phyloP scores from a whole-genome alignment of 2,329 filamentous ascomycete species.

The Cladosporium sp. region DNA sequence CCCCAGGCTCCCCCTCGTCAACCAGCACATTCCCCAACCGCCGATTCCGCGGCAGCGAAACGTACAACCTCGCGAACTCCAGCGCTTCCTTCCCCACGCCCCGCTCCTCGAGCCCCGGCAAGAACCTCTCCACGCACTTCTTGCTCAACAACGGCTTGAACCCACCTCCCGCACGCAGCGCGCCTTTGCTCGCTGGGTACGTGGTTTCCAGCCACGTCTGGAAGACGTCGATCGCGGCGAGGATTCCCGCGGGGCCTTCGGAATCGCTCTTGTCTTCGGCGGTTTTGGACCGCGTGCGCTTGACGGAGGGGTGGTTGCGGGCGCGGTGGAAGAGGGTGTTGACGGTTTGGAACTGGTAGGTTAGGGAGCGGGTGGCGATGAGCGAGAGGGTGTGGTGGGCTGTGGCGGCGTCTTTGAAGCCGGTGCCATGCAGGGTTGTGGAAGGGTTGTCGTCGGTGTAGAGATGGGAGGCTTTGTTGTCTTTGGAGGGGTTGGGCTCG shows the following conservation, averaged over 20 bases:
- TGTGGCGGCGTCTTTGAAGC: conserved; percentile 26
- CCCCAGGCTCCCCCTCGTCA: conserved; percentile 23
- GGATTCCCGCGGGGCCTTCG: conserved; percentile 17
- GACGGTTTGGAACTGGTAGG: conserved; percentile 29
- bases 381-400: conserved; percentile 24
- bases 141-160: conserved; percentile 28
- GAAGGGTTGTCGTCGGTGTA: conserved; percentile 30
- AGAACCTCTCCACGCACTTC: conserved; percentile 17
- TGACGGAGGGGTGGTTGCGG: conserved; percentile 24
- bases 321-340: conserved; percentile 29
- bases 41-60: conserved; percentile 21
- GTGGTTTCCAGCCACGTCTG: conserved; percentile 25
- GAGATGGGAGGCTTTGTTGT: conserved; percentile 26
- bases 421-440: conserved; percentile 29
- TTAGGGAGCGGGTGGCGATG: conserved; percentile 25
- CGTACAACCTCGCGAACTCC: conserved; percentile 23
- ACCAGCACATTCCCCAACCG: conserved; percentile 26
- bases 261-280: neutral
- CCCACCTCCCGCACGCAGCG: conserved; percentile 18
- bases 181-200: conserved; percentile 22
- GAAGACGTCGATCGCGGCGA: conserved; percentile 24
- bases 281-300: conserved; percentile 13
- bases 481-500: conserved; percentile 2
- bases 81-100: conserved; percentile 14
- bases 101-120: conserved; percentile 15